Base-by-base conservation (phyloP, 2,329 filamentous ascomycete genomes). In the Cytospora chrysosperma region DNA sequence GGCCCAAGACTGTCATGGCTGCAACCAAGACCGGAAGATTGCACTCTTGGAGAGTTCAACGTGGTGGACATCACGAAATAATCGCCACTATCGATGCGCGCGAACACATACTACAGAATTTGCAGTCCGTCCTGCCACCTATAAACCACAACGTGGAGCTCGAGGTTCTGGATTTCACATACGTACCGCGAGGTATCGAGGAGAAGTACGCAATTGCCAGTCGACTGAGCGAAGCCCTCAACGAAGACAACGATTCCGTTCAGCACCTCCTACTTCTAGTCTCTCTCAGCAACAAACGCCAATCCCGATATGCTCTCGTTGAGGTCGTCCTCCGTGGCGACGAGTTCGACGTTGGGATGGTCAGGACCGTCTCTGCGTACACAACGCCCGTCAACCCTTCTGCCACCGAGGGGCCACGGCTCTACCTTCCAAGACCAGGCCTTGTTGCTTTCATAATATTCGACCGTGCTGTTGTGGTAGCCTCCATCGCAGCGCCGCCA, bases 11-110 rank as follows among this genome's bases (percentile, higher is more conserved):
- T 69, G 83, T 97, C 37, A 85, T 97, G 54, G 87, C 93, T 43
- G 87, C 89, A 17, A 95, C 93, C 1, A 84, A 87, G 60, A 89
- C 89, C 69, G 94, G 91, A 30, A 85, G 88, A 63, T 78, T 99
- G 28, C 89, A 96, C 70, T 84, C 89, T 9, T 99, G 95, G 95
- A 91, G 90, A 72, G 83, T 97, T 51, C 92, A 94, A 71, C 92
- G 94, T 74, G 91, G 91, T 65, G 93, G 93, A 37, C 91, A 93
- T 68, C 88, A 93, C 72, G 87, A 90, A 51, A 82, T 92, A 55
- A 84, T 90, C 54, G 84, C 84, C 28, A 91, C 94, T 66, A 81
- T 88, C 26, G 90, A 96, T 73, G 80, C 88, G 63, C 85, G 87
- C 61, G 85, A 88, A 26, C 76, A 83, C 4, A 81, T 97, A 40